These are phyloP conservation scores for Cyclotella baltica DNA, from an alignment of 108 stramenopile species.

Conservation along the genomic window DNA sequence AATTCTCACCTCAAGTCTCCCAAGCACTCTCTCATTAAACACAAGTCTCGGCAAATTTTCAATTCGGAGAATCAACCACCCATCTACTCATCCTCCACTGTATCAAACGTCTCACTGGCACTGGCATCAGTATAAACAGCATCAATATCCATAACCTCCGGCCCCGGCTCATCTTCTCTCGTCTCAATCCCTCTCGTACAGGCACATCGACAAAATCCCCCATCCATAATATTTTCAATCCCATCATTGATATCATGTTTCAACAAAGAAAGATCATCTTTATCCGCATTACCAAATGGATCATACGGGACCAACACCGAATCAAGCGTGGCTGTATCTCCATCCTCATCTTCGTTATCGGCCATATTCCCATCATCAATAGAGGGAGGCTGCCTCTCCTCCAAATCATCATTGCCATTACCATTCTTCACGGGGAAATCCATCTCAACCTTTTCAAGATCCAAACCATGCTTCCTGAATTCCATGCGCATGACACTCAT, in stretches of 20 bases:
- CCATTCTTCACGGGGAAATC: slow-evolving; percentile 1
- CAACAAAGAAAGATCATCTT: slow-evolving; percentile 18
- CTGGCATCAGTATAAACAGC: slow-evolving; percentile 1
- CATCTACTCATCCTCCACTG: no score
- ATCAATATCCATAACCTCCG: slow-evolving; percentile 6
- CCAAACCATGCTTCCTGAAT: slow-evolving; percentile 27
- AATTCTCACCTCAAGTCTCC: no score
- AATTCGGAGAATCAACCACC: no score
- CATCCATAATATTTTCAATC: slow-evolving; percentile 25
- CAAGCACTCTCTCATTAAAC: no score
- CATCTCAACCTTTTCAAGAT: slow-evolving; percentile 15
- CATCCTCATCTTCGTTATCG: slow-evolving; percentile 12
- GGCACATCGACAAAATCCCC: slow-evolving; percentile 16
- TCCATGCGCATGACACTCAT: slow-evolving; percentile 21
- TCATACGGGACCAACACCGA: slow-evolving; percentile 16
- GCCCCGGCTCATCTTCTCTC: neutral
- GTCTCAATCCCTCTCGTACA: neutral
- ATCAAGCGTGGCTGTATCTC: slow-evolving; percentile 12
- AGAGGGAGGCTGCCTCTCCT: neutral
- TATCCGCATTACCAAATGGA: slow-evolving; percentile 3
- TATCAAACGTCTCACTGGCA: no score
- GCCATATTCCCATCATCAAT: neutral
- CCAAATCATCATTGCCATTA: neutral
- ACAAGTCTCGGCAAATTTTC: no score
- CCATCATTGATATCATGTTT: slow-evolving; percentile 31